Evolutionary conservation across 1,284 basidiomycete genomes (phyloP), one percentile per base, ranked within the genome.

Genomic region (Grifola frondosa): DNA sequence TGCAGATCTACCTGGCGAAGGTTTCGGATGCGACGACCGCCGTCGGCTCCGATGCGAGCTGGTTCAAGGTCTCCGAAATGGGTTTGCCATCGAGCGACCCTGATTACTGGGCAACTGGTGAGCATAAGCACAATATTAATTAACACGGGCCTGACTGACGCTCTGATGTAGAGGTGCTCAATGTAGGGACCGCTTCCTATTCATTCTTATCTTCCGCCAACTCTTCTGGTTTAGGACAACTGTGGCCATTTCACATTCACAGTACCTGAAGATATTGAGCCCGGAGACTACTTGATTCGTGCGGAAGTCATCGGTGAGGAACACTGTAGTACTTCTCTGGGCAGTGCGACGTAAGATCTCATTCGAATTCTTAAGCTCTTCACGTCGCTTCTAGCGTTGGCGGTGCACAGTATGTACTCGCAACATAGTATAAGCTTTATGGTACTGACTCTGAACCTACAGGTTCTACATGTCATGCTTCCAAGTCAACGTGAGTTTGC

Each of bases 11-110:
- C 59, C 66, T 75, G 65, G 74, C 72, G 23, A 67, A 70, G 38
- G 75, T 79, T 16, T 46, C 44, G 20, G 68, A 77, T 50, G 76
- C 75, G 1, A 67, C 60, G 1, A 68, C 67, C 23, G 73, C 75
- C 6, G 66, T 66, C 38, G 74, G 71, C 19, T 62, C 70, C 3
- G 57, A 54, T 37, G 63, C 69, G 6, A 52, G 51, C 28, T 79
- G 76, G 76, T 78, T 79, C 66, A 79, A 79, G 63, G 67, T 78
- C 33, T 60, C 66, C 11, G 68, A 78, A 57, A 66, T 69, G 45
- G 76, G 75, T 32, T 53, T 77, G 16, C 68, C 70, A 0, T 73
- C 73, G 28, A 69, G 62, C 52, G 69, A 67, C 54, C 73, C 73
- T 2, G 70, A 72, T 42, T 76, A 75, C 58, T 78, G 70, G 63